Evolutionary conservation across 345 rosid species (phyloP).

Genomic region (Eucalyptus coolabah): DNA sequence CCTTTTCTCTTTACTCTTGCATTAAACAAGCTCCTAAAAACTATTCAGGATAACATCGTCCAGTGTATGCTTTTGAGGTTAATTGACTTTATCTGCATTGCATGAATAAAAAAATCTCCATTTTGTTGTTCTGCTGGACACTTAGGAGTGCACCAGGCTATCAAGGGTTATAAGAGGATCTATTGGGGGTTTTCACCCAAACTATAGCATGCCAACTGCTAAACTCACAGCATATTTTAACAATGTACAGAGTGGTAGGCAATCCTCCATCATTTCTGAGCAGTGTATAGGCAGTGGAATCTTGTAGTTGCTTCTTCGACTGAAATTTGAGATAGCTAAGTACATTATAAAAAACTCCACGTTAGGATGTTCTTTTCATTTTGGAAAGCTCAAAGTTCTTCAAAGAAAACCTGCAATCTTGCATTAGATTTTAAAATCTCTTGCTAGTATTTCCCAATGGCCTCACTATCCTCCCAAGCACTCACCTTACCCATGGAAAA

Average conservation of each 20-base stretch:
- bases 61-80: not conserved
- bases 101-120: not conserved
- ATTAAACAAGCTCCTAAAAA: not conserved
- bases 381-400: not conserved
- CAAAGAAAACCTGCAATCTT: not conserved
- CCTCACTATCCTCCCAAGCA: not conserved
- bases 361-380: not conserved
- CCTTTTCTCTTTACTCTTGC: not conserved
- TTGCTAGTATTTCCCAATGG: not conserved
- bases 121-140: not conserved
- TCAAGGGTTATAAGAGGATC: not conserved
- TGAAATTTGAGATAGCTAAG: not conserved
- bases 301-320: not conserved
- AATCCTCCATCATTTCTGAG: not conserved
- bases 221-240: not conserved
- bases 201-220: not conserved
- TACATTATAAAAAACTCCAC: not conserved
- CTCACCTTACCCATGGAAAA: not conserved
- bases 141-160: not conserved
- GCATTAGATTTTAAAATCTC: not conserved
- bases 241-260: not conserved
- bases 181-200: not conserved
- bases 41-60: not conserved
- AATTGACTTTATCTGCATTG: not conserved
- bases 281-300: not conserved